phyloP scores from a whole-genome alignment of 1,284 basidiomycete species.

The Marasmius sp. region DNA sequence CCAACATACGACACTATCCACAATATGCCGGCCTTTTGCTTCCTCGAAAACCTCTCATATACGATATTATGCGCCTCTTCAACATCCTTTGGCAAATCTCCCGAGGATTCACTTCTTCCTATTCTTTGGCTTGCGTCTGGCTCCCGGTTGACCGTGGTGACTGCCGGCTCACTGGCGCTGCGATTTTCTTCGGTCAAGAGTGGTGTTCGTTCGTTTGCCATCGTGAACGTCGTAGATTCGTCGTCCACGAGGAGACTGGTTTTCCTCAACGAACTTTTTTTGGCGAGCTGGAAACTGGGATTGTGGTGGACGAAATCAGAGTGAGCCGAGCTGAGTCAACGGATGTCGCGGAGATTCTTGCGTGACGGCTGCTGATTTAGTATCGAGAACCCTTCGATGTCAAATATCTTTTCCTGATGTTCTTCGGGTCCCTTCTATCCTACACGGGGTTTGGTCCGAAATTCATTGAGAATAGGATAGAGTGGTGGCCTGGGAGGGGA shows the following conservation, averaged over 20 bases:
- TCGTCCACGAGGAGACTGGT: neutral
- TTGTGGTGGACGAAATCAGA: neutral
- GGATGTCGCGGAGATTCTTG: too few relatives aligned
- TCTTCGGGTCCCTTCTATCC: too few relatives aligned
- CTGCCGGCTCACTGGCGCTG: neutral
- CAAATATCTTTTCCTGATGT: too few relatives aligned
- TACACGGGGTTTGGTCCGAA: too few relatives aligned
- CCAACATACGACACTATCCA: conserved; percentile 1
- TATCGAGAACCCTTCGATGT: too few relatives aligned
- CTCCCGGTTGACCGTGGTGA: neutral
- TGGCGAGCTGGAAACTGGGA: neutral
- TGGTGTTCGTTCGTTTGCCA: neutral
- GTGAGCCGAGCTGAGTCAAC: too few relatives aligned
- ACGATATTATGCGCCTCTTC: neutral
- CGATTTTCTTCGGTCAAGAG: neutral
- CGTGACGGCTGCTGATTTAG: too few relatives aligned
- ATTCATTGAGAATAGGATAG: too few relatives aligned
- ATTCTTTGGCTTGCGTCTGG: neutral
- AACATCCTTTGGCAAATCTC: neutral
- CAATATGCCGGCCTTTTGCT: neutral
- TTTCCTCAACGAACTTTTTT: neutral
- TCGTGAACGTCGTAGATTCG: neutral
- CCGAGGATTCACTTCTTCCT: neutral
- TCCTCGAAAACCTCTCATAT: neutral
- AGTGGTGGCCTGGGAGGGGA: too few relatives aligned